A percentile compares a stretch with the other conserved stretches of the same genome.
These are phyloP conservation scores for Nitzschia sp. DNA, from an alignment of 108 stramenopile species.

Conservation along the genomic window DNA sequence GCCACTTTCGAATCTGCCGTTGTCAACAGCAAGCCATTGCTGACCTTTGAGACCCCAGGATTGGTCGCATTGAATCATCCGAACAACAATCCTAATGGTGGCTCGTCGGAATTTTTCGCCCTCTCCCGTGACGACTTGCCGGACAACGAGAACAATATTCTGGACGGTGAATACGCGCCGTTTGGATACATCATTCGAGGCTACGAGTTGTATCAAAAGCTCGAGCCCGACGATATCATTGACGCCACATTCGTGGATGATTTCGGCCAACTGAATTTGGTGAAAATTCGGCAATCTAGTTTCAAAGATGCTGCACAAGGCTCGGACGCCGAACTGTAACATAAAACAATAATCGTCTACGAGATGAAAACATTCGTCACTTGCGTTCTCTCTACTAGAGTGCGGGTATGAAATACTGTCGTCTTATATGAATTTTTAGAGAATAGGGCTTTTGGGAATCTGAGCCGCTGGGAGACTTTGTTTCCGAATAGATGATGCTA, in stretches of 20 bases:
- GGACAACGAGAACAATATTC: constrained; percentile 29
- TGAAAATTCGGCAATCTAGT: constrained; percentile 64
- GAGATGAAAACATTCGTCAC: too few relatives aligned
- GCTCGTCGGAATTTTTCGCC: constrained; percentile 80
- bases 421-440: too few relatives aligned
- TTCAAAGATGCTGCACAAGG: constrained; percentile 51
- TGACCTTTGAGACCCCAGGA: constrained; percentile 76
- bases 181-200: constrained; percentile 84
- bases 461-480: background rate
- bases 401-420: too few relatives aligned
- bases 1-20: constrained; percentile 42
- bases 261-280: constrained; percentile 68
- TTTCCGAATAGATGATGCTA: background rate
- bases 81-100: constrained; percentile 69
- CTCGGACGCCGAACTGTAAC: constrained; percentile 22
- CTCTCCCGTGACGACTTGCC: constrained; percentile 49
- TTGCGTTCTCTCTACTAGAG: too few relatives aligned
- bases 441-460: constrained; percentile 3
- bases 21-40: constrained; percentile 52
- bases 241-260: constrained; percentile 74
- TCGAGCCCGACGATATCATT: constrained; percentile 77
- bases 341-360: too few relatives aligned
- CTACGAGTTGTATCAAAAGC: constrained; percentile 56
- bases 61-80: constrained; percentile 85
- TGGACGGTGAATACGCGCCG: constrained; percentile 82